These are phyloP conservation scores for Steccherinum ochraceum DNA, from an alignment of 768 basidiomycete genomes.

Conservation along the genomic window DNA sequence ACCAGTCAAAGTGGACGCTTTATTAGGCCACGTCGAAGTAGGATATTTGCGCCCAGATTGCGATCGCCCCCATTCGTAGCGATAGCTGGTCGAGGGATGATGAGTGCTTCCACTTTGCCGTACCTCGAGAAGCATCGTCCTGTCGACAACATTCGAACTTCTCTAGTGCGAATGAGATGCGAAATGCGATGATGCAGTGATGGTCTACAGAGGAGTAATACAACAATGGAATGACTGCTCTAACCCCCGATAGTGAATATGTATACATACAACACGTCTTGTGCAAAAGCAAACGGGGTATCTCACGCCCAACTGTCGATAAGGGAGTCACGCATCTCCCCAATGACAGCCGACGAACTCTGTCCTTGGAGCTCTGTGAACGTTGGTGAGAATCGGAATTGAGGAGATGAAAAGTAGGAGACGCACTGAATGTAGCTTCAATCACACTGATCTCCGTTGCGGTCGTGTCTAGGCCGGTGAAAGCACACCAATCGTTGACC, in stretches of 20 bases:
- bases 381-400: neutral
- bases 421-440: slow-evolving; percentile 94
- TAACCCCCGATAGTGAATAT: neutral
- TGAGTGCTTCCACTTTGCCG: too few relatives aligned
- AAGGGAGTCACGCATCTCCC: slow-evolving; percentile 53
- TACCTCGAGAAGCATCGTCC: too few relatives aligned
- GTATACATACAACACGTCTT: neutral
- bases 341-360: slow-evolving; percentile 46
- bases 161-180: too few relatives aligned
- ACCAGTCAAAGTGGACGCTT: too few relatives aligned
- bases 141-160: too few relatives aligned
- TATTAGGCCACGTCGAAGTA: too few relatives aligned
- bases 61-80: too few relatives aligned
- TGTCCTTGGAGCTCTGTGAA: slow-evolving; percentile 50
- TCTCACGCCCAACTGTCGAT: slow-evolving; percentile 81
- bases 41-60: too few relatives aligned
- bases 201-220: neutral
- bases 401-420: neutral
- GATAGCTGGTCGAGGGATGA: too few relatives aligned
- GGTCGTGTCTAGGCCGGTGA: slow-evolving; percentile 99
- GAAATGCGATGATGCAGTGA: neutral
- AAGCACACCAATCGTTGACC: slow-evolving; percentile 99
- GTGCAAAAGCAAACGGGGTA: slow-evolving; percentile 6
- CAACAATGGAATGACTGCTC: neutral
- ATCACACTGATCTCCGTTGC: slow-evolving; percentile 98